phyloP scores from a whole-genome alignment of 495 filamentous ascomycete species.

The Penicillium waksmanii region DNA sequence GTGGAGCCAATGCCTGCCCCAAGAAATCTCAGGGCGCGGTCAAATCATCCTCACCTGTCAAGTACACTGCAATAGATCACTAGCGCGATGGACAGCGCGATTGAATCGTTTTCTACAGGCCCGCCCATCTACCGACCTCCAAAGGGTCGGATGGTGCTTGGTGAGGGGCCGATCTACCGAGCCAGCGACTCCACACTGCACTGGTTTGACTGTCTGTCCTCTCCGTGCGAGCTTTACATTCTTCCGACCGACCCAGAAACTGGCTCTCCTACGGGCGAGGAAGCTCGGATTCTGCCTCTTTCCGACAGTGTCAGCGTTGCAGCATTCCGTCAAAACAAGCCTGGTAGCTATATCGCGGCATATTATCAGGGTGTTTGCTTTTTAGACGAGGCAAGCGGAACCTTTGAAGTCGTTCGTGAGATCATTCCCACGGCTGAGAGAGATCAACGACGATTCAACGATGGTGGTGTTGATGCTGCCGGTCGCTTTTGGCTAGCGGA shows the following conservation, averaged over 20 bases:
- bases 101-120: conserved; percentile 20
- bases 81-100: not conserved
- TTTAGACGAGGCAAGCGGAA: conserved; percentile 27
- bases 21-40: not conserved
- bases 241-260: conserved; percentile 25
- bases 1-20: not conserved
- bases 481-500: conserved; percentile 34
- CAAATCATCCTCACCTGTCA: not conserved
- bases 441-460: conserved; percentile 27
- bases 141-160: conserved; percentile 30
- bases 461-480: conserved; percentile 31
- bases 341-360: conserved; percentile 32
- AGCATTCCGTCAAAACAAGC: conserved; percentile 26
- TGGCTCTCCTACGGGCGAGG: conserved; percentile 16
- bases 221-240: conserved; percentile 28
- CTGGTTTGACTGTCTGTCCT: conserved; percentile 33
- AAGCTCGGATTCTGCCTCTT: conserved; percentile 19
- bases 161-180: conserved; percentile 32
- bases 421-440: conserved; percentile 30
- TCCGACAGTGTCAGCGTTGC: conserved; percentile 29
- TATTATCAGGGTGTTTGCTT: conserved; percentile 35
- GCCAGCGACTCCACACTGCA: conserved; percentile 30
- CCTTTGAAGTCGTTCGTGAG: conserved; percentile 27
- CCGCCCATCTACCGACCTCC: conserved; percentile 28
- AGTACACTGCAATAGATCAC: not conserved